A percentile compares a stretch with the other conserved stretches of the same genome.
Evolutionary conservation across 2,329 filamentous ascomycete genomes (phyloP).

Genomic region (Diaporthe longicolla): DNA sequence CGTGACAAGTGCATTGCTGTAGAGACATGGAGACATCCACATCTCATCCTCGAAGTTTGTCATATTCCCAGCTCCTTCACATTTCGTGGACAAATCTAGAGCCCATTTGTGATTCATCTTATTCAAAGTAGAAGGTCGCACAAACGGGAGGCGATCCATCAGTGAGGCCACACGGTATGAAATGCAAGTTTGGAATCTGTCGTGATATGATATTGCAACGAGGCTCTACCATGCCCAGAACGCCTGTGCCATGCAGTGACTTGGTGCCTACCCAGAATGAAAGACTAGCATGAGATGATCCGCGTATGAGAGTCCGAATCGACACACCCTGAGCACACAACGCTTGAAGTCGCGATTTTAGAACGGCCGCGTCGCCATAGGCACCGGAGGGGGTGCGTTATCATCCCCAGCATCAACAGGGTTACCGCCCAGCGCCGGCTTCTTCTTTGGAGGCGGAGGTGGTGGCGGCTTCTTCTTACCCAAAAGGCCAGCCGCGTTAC

Average conservation of each 20-base stretch:
- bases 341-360: constrained; percentile 44
- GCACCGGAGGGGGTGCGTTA: constrained; percentile 65
- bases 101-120: not conserved
- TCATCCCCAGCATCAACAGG: constrained; percentile 46
- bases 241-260: constrained; percentile 36
- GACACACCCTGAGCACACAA: not conserved
- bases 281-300: not conserved
- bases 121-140: not conserved
- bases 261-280: constrained; percentile 3
- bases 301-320: not conserved
- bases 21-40: not conserved
- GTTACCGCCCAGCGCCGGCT: constrained; percentile 50
- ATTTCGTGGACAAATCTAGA: not conserved
- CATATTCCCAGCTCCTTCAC: too few relatives aligned
- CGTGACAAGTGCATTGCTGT: not conserved
- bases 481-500: constrained; percentile 45
- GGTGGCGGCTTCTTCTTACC: constrained; percentile 69
- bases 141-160: too few relatives aligned
- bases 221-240: constrained; percentile 24
- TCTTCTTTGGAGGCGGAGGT: constrained; percentile 67
- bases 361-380: constrained; percentile 66
- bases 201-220: not conserved
- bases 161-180: not conserved
- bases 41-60: too few relatives aligned
- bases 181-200: not conserved